Conservation (phyloP, 2,329 filamentous ascomycete genomes). For the Stachybotrys elegans region DNA sequence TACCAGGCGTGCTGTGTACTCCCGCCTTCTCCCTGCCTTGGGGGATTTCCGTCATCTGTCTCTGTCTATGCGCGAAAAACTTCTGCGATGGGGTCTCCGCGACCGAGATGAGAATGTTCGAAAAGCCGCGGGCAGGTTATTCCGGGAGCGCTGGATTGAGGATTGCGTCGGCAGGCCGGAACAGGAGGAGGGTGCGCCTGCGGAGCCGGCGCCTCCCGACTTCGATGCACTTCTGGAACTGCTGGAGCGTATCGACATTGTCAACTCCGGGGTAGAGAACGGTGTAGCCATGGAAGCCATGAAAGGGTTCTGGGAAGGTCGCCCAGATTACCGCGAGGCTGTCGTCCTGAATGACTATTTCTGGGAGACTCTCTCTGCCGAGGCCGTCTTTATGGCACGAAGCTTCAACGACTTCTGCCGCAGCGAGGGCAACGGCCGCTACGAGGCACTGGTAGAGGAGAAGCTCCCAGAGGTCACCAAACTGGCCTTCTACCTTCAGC, state of each 20-base stretch:
- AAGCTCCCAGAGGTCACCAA: conserved; percentile 94
- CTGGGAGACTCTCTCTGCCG: conserved; percentile 77
- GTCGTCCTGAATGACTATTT: conserved; percentile 68
- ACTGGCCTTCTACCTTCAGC: conserved; percentile 79
- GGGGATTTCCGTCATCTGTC: conserved; percentile 94
- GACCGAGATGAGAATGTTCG: conserved; percentile 93
- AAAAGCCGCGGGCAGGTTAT: conserved; percentile 84
- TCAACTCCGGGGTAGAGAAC: conserved; percentile 83
- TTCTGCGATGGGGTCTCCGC: conserved; percentile 88
- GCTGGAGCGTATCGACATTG: conserved; percentile 87
- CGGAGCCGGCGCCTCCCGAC: conserved; percentile 57
- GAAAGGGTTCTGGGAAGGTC: conserved; percentile 92
- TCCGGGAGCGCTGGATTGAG: conserved; percentile 96
- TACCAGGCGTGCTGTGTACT: conserved; percentile 82
- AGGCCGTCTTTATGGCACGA: conserved; percentile 83
- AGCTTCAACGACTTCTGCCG: conserved; percentile 95
- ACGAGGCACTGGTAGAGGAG: conserved; percentile 74
- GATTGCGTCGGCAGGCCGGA: conserved; percentile 70
- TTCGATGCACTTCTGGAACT: conserved; percentile 85
- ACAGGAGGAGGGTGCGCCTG: conserved; percentile 51
- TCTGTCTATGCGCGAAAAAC: conserved; percentile 89
- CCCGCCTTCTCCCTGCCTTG: conserved; percentile 76
- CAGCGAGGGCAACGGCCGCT: conserved; percentile 65
- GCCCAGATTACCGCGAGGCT: conserved; percentile 73
- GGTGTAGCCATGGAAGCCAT: conserved; percentile 92